Evolutionary conservation across 306 rosid species (phyloP).

Genomic region (Cicer bijugum): DNA sequence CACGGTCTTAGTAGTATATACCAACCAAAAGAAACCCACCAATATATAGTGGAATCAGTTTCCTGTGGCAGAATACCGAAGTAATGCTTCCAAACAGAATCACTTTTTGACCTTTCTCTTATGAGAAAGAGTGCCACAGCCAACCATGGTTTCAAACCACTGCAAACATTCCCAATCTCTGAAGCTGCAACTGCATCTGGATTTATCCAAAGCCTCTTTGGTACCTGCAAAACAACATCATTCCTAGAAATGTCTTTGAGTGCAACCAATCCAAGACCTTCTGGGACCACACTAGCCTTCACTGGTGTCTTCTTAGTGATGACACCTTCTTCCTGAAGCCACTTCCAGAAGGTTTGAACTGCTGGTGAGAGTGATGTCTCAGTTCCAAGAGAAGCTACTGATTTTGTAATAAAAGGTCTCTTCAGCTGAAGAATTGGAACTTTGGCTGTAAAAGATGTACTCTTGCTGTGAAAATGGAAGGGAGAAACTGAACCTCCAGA

Average conservation of each 20-base stretch:
- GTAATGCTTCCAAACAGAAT: slow-evolving; percentile 77
- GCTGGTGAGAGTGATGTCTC: slow-evolving; percentile 64
- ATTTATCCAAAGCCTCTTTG: slow-evolving; percentile 89
- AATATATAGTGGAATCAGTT: slow-evolving; percentile 84
- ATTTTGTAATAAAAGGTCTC: slow-evolving; percentile 42
- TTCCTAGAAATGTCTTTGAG: slow-evolving; percentile 65
- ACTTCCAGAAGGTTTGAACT: slow-evolving; percentile 80
- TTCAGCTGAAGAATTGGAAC: slow-evolving; percentile 38
- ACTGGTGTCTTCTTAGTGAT: slow-evolving; percentile 75
- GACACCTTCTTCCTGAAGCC: slow-evolving; percentile 85
- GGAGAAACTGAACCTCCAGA: slow-evolving; percentile 47
- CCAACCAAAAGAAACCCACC: slow-evolving; percentile 67
- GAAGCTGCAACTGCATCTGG: slow-evolving; percentile 90
- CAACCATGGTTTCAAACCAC: slow-evolving; percentile 87
- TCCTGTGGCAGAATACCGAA: slow-evolving; percentile 67
- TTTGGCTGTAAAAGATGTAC: slow-evolving; percentile 27
- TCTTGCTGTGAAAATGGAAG: slow-evolving; percentile 43
- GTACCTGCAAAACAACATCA: slow-evolving; percentile 90
- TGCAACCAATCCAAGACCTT: slow-evolving; percentile 82
- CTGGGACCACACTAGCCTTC: slow-evolving; percentile 70
- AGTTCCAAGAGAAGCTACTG: slow-evolving; percentile 54
- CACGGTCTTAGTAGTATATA: background rate
- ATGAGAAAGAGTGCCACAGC: slow-evolving; percentile 78
- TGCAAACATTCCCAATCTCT: slow-evolving; percentile 75
- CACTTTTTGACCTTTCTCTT: slow-evolving; percentile 66